Percentiles rank a stretch among this genome's conserved stretches.
These are phyloP conservation scores for Diplotaxis tenuifolia DNA, from an alignment of 345 rosid genomes.

Conservation along the genomic window DNA sequence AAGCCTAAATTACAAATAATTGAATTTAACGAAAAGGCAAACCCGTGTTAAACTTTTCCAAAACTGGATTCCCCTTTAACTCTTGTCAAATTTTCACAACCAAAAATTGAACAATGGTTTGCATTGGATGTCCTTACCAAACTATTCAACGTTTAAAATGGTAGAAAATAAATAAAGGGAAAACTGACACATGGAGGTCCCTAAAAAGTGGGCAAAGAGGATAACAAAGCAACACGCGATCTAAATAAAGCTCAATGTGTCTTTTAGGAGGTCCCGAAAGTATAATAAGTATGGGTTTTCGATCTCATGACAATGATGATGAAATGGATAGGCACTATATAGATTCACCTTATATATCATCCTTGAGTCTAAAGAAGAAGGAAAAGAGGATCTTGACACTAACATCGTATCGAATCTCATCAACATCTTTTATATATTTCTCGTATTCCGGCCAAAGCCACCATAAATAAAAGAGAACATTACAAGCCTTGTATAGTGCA, in stretches of 20 bases:
- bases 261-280: slow-evolving; percentile 30
- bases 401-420: slow-evolving; percentile 34
- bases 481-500: slow-evolving; percentile 38
- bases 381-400: slow-evolving; percentile 33
- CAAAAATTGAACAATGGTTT: neutral
- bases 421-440: slow-evolving; percentile 25
- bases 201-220: slow-evolving; percentile 34
- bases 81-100: neutral
- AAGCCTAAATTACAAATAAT: neutral
- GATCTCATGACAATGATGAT: slow-evolving; percentile 28
- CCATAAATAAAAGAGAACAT: slow-evolving; percentile 23
- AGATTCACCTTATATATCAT: slow-evolving; percentile 41
- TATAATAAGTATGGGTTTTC: slow-evolving; percentile 31
- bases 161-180: neutral
- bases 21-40: neutral
- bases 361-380: slow-evolving; percentile 17
- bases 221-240: slow-evolving; percentile 34
- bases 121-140: slow-evolving; percentile 12
- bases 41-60: neutral
- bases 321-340: slow-evolving; percentile 41
- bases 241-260: slow-evolving; percentile 24
- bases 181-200: slow-evolving; percentile 35
- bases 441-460: slow-evolving; percentile 18
- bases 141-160: neutral
- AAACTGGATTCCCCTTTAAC: neutral